These are phyloP conservation scores for Aspergillus arachidicola DNA, from an alignment of 2,329 filamentous ascomycete genomes.

Conservation along the genomic window DNA sequence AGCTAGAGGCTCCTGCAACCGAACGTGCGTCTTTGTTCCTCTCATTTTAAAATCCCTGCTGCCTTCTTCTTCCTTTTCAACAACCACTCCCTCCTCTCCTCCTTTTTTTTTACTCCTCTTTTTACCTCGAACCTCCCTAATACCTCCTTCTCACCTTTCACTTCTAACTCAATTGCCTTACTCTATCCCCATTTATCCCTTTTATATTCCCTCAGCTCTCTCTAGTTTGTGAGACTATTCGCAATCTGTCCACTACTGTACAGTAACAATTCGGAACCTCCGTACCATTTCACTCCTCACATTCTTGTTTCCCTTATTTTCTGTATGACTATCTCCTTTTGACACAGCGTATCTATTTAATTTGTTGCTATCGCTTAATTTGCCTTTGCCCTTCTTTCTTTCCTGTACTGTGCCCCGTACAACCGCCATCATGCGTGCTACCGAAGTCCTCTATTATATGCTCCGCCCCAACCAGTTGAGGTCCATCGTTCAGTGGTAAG, in stretches of 20 bases:
- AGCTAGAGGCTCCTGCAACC: slow-evolving; percentile 2
- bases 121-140: neutral
- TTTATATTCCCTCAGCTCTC: neutral
- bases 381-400: slow-evolving; percentile 12
- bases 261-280: neutral
- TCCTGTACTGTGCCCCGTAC: slow-evolving; percentile 14
- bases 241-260: slow-evolving; percentile 3
- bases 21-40: slow-evolving; percentile 9
- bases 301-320: slow-evolving; percentile 12
- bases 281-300: neutral
- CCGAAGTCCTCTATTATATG: slow-evolving; percentile 67
- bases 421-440: slow-evolving; percentile 39
- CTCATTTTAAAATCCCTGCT: slow-evolving; percentile 13
- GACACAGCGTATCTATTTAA: slow-evolving; percentile 15
- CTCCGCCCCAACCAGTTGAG: slow-evolving; percentile 78
- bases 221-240: neutral
- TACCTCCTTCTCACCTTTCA: neutral
- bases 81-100: slow-evolving; percentile 1
- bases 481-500: slow-evolving; percentile 85
- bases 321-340: slow-evolving; percentile 16
- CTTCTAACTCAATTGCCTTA: neutral
- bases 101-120: neutral
- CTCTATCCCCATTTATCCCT: neutral
- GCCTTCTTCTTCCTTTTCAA: slow-evolving; percentile 7
- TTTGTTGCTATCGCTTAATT: slow-evolving; percentile 21